Base-by-base conservation (phyloP, 139 green algal species). In the Spirogloea muscicola region DNA sequence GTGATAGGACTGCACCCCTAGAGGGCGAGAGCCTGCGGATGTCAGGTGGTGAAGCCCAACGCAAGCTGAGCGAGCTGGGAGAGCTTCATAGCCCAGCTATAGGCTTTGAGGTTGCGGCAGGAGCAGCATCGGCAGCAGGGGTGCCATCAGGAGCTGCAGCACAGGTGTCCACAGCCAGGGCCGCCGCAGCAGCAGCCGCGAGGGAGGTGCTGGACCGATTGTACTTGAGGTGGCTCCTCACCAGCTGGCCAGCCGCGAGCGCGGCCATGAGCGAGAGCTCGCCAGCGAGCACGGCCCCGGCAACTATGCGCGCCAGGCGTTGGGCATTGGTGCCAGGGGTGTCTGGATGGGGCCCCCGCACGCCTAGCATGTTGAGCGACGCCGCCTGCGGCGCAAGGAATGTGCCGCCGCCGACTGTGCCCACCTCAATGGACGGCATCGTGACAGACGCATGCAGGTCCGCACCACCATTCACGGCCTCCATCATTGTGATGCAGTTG, bases 181-280 rank as follows among this genome's bases (percentile, higher is more conserved):
- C 38, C n/a, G 27, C 62, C 29, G 62, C 5, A 34, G 43, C 62
- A 71, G 62, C 62, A 0, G 1, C 44, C 3, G 36, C 49, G n/a
- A 73, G 21, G 37, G 63, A 55, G 38, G 25, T 3, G 25, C 10
- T 63, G 34, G 68, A 80, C 6, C 74, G 43, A 49, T 82, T 82
- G 74, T 72, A 82, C 67, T 82, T 79, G 37, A 82, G 40, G 67
- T 82, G 74, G 25, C 68, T 79, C 25, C 58, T 72, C 7, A 82
- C 74, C 27, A 82, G 74, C 16, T 82, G 18, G 13, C 74, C 74
- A n/a, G 74, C 41, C 9, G 74, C 66, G 37, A 82, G 66, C 34
- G 74, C 74, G 13, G 74, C 37, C 68, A 60, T 80, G 21, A 82
- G 49, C 0, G 67, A 79, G 21, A 79, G 74, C 46, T 82, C 66